Evolutionary conservation across 352 stramenopile species (phyloP).

Genomic region (Phytophthora citricola): DNA sequence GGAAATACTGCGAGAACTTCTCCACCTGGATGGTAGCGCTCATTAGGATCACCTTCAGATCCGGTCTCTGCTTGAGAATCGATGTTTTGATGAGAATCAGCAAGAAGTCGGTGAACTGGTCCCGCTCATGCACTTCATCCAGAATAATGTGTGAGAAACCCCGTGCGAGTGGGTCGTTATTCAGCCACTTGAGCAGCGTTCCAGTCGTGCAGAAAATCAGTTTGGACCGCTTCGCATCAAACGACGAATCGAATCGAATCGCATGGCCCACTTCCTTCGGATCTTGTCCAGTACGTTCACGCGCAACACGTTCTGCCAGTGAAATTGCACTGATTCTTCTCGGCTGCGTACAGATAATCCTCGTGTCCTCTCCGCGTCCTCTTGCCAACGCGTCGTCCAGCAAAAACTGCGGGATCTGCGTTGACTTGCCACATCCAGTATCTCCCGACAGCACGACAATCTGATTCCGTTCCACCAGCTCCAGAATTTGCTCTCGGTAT

Average conservation of each 20-base stretch:
- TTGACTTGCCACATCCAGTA: constrained; percentile 95
- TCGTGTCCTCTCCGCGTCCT: constrained; percentile 60
- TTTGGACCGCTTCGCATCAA: constrained; percentile 81
- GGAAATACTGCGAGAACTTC: constrained; percentile 94
- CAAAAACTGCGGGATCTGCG: constrained; percentile 94
- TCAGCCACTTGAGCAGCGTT: constrained; percentile 88
- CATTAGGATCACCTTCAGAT: constrained; percentile 96
- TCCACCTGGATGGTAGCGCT: constrained; percentile 95
- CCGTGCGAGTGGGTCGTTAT: constrained; percentile 69
- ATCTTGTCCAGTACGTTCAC: constrained; percentile 68
- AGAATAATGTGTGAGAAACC: constrained; percentile 95
- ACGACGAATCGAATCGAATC: constrained; percentile 91
- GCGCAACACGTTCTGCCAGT: constrained; percentile 85
- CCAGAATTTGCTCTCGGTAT: constrained; percentile 74
- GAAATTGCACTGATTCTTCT: constrained; percentile 92
- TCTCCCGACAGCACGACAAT: constrained; percentile 94
- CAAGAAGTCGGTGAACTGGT: constrained; percentile 96
- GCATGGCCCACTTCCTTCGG: constrained; percentile 90
- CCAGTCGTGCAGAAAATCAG: constrained; percentile 98
- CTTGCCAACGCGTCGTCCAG: constrained; percentile 84
- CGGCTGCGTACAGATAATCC: constrained; percentile 95
- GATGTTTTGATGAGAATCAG: constrained; percentile 93
- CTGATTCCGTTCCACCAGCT: constrained; percentile 75
- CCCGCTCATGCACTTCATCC: constrained; percentile 96
- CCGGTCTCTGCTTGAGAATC: constrained; percentile 78